These are phyloP conservation scores for Wickerhamiella allomyrinae DNA, from an alignment of 805 yeast genomes.

Conservation along the genomic window DNA sequence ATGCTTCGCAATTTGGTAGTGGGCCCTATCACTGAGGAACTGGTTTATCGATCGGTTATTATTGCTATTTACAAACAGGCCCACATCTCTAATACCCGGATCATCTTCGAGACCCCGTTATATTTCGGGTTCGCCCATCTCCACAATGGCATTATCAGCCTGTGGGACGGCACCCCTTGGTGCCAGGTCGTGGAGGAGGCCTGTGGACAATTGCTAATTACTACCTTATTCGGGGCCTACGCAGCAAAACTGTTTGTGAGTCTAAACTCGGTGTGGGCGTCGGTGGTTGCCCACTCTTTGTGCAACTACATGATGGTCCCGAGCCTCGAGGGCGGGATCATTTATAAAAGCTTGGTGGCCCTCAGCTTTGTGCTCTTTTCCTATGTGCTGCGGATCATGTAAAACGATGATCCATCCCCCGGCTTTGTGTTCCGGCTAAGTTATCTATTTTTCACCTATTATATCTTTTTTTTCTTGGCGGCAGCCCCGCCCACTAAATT, in stretches of 20 bases:
- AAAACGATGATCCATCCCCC: no score
- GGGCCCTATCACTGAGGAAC: constrained; percentile 68
- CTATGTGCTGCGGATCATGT: neutral
- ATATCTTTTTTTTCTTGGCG: no score
- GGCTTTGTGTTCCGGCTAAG: no score
- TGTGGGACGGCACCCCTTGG: constrained; percentile 17
- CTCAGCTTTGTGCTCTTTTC: constrained; percentile 32
- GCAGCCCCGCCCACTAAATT: no score
- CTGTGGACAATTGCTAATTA: constrained; percentile 43
- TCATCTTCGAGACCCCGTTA: constrained; percentile 37
- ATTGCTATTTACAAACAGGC: constrained; percentile 19
- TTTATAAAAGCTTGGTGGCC: constrained; percentile 23
- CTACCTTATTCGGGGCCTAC: constrained; percentile 54
- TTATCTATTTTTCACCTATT: no score
- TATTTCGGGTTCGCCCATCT: constrained; percentile 64
- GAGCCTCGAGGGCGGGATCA: constrained; percentile 9
- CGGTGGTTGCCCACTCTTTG: constrained; percentile 42
- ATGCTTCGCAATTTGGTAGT: constrained; percentile 39
- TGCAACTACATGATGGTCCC: constrained; percentile 67
- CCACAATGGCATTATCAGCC: constrained; percentile 45
- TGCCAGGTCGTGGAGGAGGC: constrained; percentile 26
- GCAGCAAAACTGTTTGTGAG: constrained; percentile 43
- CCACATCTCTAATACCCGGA: constrained; percentile 12
- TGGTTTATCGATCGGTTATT: constrained; percentile 43
- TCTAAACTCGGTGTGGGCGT: constrained; percentile 38